Evolutionary conservation across 169 alveolate species (phyloP).

Genomic region (Eimeria nieschulzi): DNA sequence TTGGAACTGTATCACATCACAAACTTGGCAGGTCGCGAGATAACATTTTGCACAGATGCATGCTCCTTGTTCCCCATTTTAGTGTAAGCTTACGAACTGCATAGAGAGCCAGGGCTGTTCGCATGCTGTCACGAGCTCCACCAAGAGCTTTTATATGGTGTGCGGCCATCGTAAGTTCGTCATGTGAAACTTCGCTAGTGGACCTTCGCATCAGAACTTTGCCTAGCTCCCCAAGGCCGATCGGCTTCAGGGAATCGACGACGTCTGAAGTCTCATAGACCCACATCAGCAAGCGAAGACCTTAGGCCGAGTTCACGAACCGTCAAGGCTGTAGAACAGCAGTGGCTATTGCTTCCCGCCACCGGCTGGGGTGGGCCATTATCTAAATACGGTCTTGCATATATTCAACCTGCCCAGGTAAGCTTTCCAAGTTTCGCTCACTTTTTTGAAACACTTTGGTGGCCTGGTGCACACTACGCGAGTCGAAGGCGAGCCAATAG

Average conservation of each 20-base stretch:
- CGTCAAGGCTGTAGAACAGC: too few relatives aligned
- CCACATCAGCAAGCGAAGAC: background rate
- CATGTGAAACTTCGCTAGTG: constrained; percentile 12
- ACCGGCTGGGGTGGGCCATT: too few relatives aligned
- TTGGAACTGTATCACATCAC: constrained; percentile 18
- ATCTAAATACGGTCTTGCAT: too few relatives aligned
- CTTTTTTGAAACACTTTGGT: constrained; percentile 15
- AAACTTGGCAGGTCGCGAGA: background rate
- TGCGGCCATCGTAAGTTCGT: constrained; percentile 23
- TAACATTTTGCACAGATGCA: background rate
- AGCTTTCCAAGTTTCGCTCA: background rate
- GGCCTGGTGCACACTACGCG: constrained; percentile 15
- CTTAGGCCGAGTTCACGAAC: too few relatives aligned
- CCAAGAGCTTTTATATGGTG: constrained; percentile 18
- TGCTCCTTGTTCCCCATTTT: background rate
- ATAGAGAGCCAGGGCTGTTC: constrained; percentile 41
- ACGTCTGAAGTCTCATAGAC: background rate
- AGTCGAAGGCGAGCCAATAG: constrained; percentile 58
- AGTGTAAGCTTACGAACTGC: constrained; percentile 37
- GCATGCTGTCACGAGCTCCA: constrained; percentile 16
- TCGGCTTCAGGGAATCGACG: background rate
- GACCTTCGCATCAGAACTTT: background rate
- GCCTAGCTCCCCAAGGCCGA: constrained; percentile 6
- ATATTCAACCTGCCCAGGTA: too few relatives aligned
- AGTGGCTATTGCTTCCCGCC: too few relatives aligned